Percentiles rank a stretch among this genome's conserved stretches.
These are phyloP conservation scores for Leccinum incarnatum DNA, from an alignment of 768 basidiomycete genomes.

Conservation along the genomic window DNA sequence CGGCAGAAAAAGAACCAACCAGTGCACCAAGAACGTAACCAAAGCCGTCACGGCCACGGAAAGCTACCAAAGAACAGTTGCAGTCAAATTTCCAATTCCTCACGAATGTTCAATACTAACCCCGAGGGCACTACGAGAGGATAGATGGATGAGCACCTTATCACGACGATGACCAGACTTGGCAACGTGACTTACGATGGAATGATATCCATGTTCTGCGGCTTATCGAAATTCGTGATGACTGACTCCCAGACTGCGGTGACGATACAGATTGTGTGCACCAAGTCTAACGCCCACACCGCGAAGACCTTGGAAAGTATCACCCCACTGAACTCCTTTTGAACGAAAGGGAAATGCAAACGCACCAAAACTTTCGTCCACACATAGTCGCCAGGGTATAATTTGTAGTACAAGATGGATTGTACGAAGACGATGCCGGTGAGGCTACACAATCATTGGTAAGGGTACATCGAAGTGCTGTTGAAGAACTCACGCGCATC, in stretches of 20 bases:
- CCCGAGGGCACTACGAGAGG: conserved; percentile 23
- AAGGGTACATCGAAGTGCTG: background rate
- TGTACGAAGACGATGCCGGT: conserved; percentile 34
- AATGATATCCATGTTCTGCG: conserved; percentile 27
- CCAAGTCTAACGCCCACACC: conserved; percentile 30
- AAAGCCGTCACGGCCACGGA: conserved; percentile 32
- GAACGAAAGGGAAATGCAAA: background rate
- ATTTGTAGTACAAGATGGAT: conserved; percentile 29
- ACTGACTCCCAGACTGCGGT: conserved; percentile 26
- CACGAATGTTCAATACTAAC: conserved; percentile 9
- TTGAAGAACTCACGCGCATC: conserved; percentile 20
- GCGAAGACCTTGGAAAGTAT: conserved; percentile 20
- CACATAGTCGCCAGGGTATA: conserved; percentile 28
- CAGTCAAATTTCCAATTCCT: background rate
- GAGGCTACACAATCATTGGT: conserved; percentile 22
- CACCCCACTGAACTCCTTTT: background rate
- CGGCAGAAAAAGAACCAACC: conserved; percentile 13
- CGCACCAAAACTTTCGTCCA: conserved; percentile 31
- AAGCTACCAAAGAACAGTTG: conserved; percentile 14
- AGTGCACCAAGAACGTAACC: conserved; percentile 35
- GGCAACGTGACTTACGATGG: conserved; percentile 22
- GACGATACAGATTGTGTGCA: conserved; percentile 30
- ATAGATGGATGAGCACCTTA: background rate
- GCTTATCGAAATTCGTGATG: conserved; percentile 25
- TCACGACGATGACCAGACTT: background rate